Evolutionary conservation across 208 protist species (phyloP).

Genomic region (Trypanosoma cruzi): DNA sequence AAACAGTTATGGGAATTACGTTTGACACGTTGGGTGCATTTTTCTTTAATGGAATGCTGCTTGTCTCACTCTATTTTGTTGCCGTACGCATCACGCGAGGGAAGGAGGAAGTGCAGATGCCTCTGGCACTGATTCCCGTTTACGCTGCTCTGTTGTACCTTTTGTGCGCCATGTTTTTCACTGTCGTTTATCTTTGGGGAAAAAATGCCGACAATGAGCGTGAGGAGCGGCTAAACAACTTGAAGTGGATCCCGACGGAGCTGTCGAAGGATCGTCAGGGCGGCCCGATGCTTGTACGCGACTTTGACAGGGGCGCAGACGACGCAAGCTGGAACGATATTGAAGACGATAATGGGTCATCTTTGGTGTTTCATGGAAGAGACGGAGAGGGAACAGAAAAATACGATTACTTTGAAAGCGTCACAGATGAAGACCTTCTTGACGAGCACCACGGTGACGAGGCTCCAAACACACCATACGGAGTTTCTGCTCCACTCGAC

Average conservation of each 20-base stretch:
- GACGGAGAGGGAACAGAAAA: slow-evolving; percentile 18
- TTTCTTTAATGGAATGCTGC: slow-evolving; percentile 78
- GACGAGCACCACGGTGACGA: slow-evolving; percentile 13
- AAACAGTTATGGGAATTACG: slow-evolving; percentile 49
- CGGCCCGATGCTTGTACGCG: slow-evolving; percentile 15
- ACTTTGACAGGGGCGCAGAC: slow-evolving; percentile 11
- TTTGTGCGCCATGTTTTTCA: slow-evolving; percentile 64
- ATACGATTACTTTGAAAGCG: slow-evolving; percentile 55
- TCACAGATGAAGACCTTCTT: slow-evolving; percentile 48
- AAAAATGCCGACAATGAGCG: slow-evolving; percentile 36
- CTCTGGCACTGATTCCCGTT: slow-evolving; percentile 70
- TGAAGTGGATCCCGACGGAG: slow-evolving; percentile 28
- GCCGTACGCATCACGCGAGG: slow-evolving; percentile 73
- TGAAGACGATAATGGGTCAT: slow-evolving; percentile 34
- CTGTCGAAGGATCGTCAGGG: not conserved
- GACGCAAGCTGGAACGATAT: slow-evolving; percentile 49
- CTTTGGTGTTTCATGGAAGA: slow-evolving; percentile 37
- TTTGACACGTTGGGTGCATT: slow-evolving; percentile 88
- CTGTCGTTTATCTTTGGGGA: slow-evolving; percentile 55
- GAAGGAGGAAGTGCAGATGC: slow-evolving; percentile 36
- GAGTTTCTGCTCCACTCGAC: slow-evolving; percentile 25
- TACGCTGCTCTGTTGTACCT: slow-evolving; percentile 73
- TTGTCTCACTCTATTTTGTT: slow-evolving; percentile 83
- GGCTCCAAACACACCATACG: slow-evolving; percentile 16
- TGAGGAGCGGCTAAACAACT: slow-evolving; percentile 31